Base-by-base conservation (phyloP, 371 early-diverging fungal species). In the Mortierella sp. region DNA sequence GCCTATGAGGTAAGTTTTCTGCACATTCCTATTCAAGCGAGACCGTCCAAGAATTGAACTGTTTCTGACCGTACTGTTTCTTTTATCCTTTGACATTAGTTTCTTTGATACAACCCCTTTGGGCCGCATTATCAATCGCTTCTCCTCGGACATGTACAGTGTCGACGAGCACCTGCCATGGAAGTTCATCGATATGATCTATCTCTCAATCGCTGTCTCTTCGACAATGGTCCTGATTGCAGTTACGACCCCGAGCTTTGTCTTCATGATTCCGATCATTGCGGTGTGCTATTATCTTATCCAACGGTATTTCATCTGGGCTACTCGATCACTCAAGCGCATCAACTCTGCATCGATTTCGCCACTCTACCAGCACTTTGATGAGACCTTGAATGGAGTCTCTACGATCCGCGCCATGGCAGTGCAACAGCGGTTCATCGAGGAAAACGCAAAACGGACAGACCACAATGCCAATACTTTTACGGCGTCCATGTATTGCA, bases 61-160 rank as follows among this genome's bases (percentile, higher is more conserved):
- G n/a, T n/a, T n/a, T n/a, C n/a, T n/a, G n/a, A n/a, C n/a, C n/a
- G n/a, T n/a, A n/a, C n/a, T n/a, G n/a, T n/a, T n/a, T n/a, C n/a
- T n/a, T n/a, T n/a, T n/a, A n/a, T n/a, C n/a, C n/a, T n/a, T n/a
- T n/a, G n/a, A n/a, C n/a, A n/a, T n/a, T n/a, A n/a, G n/a, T n/a
- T 74, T 74, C 43, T 74, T 74, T 22, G 76, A 74, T 40, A 74
- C 76, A 2, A 74, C 68, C 0, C 73, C 73, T 17, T 64, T 92
- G 10, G 94, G 94, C 3, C 85, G 93, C 24, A 86, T 94, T 46
- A 73, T 96, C 28, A 94, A 95, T 63, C 83, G 96, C 6, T 94
- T 95, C 82, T 62, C 62, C 29, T 45, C 58, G n/a, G 74, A 74
- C 31, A 49, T 74, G 37, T 63, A 67, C 19, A 47, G 56, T 0